Percentiles rank a stretch among this genome's conserved stretches.
These are phyloP conservation scores for Exophiala oligosperma DNA, from an alignment of 2,329 filamentous ascomycete genomes.

Conservation along the genomic window DNA sequence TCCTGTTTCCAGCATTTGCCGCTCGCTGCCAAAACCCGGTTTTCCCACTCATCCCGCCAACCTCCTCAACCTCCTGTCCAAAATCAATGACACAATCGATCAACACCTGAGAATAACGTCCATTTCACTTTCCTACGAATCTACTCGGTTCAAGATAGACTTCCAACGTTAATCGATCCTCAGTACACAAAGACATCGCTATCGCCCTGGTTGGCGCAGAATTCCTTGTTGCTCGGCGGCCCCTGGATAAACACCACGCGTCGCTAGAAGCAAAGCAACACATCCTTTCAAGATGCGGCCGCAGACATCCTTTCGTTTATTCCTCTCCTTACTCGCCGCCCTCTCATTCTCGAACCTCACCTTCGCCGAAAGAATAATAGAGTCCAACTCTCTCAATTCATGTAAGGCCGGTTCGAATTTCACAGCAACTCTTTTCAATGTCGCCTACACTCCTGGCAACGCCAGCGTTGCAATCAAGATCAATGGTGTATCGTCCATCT, in stretches of 20 bases:
- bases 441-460: slow-evolving; percentile 66
- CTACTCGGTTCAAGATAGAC: neutral
- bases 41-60: slow-evolving; percentile 9
- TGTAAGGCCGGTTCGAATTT: slow-evolving; percentile 85
- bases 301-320: slow-evolving; percentile 18
- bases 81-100: slow-evolving; percentile 23
- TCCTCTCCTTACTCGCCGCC: slow-evolving; percentile 38
- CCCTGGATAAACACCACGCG: slow-evolving; percentile 6
- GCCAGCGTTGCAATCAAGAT: slow-evolving; percentile 71
- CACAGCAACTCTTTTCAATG: slow-evolving; percentile 84
- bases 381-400: slow-evolving; percentile 79
- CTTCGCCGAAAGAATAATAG: slow-evolving; percentile 67
- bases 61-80: neutral
- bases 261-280: slow-evolving; percentile 7
- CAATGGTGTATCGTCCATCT: slow-evolving; percentile 78
- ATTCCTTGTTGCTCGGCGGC: neutral
- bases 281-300: slow-evolving; percentile 23
- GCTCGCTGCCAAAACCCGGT: slow-evolving; percentile 18
- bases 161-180: neutral
- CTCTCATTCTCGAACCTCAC: slow-evolving; percentile 47
- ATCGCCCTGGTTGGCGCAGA: slow-evolving; percentile 24
- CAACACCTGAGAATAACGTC: slow-evolving; percentile 9
- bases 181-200: neutral
- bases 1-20: slow-evolving; percentile 11
- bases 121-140: neutral